Percentiles rank a stretch among this genome's conserved stretches.
Evolutionary conservation across 768 basidiomycete genomes (phyloP).

Genomic region (Candolleomyces efflorescens): DNA sequence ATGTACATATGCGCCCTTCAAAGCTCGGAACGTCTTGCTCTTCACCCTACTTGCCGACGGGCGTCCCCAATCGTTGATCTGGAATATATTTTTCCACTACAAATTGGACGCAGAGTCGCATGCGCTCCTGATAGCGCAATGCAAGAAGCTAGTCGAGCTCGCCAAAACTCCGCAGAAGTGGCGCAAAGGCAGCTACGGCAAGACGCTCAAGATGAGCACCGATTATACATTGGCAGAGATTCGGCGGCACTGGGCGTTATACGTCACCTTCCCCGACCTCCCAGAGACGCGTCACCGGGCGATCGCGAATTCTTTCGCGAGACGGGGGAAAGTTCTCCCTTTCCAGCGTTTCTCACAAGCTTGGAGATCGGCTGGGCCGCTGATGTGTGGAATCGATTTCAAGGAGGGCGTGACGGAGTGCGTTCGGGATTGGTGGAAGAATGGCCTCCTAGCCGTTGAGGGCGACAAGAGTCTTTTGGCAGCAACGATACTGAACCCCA

Average conservation of each 20-base stretch:
- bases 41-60: conserved; percentile 38
- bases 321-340: background rate
- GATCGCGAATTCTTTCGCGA: conserved; percentile 14
- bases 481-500: conserved; percentile 37
- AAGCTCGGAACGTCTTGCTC: conserved; percentile 48
- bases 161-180: conserved; percentile 12
- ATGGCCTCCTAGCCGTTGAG: conserved; percentile 29
- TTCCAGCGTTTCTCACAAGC: background rate
- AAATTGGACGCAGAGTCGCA: conserved; percentile 34
- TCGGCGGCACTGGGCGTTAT: conserved; percentile 37
- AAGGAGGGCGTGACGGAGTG: conserved; percentile 12
- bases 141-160: conserved; percentile 30
- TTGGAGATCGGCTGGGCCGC: too few relatives aligned
- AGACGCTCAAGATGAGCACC: conserved; percentile 30
- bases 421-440: conserved; percentile 33
- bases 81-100: conserved; percentile 49
- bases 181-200: conserved; percentile 32
- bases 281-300: conserved; percentile 13
- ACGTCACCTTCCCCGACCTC: conserved; percentile 14
- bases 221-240: conserved; percentile 34
- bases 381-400: too few relatives aligned
- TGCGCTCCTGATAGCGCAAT: conserved; percentile 31
- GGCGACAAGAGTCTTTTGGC: background rate
- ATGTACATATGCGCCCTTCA: background rate
- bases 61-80: conserved; percentile 17